These are phyloP conservation scores for Gastrolobium villosum DNA, from an alignment of 306 rosid genomes.

Conservation along the genomic window DNA sequence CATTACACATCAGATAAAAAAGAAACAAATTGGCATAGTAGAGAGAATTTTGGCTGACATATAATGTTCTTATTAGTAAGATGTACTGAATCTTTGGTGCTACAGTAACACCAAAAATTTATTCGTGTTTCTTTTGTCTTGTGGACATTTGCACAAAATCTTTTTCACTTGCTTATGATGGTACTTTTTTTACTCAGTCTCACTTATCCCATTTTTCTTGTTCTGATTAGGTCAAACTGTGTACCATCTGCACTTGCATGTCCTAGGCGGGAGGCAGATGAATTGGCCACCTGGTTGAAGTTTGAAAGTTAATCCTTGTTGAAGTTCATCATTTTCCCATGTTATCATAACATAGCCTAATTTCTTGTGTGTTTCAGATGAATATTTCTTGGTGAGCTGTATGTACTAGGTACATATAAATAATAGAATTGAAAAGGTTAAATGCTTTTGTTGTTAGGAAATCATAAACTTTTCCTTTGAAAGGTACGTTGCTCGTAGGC, in stretches of 20 bases:
- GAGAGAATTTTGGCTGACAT: too few species aligned
- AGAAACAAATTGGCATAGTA: too few species aligned
- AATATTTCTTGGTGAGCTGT: conserved; percentile 12
- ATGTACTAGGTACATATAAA: background rate
- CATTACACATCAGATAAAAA: too few species aligned
- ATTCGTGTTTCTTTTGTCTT: conserved; percentile 6
- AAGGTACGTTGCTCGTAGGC: background rate
- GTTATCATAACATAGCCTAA: background rate
- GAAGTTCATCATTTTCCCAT: background rate
- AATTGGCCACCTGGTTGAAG: conserved; percentile 86
- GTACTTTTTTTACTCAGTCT: background rate
- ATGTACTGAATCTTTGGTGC: too few species aligned
- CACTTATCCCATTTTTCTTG: conserved; percentile 16
- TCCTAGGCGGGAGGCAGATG: conserved; percentile 76
- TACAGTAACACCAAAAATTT: too few species aligned
- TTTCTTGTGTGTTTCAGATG: background rate
- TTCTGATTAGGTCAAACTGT: conserved; percentile 75
- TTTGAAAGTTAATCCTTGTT: background rate
- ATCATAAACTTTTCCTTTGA: background rate
- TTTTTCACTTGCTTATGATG: background rate
- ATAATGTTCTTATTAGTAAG: too few species aligned
- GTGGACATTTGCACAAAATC: background rate
- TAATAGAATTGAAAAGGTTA: background rate
- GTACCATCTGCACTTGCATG: conserved; percentile 85
- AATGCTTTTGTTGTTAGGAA: conserved; percentile 2